Conservation (phyloP, 164 flowering plant species). For the Aristolochia contorta region DNA sequence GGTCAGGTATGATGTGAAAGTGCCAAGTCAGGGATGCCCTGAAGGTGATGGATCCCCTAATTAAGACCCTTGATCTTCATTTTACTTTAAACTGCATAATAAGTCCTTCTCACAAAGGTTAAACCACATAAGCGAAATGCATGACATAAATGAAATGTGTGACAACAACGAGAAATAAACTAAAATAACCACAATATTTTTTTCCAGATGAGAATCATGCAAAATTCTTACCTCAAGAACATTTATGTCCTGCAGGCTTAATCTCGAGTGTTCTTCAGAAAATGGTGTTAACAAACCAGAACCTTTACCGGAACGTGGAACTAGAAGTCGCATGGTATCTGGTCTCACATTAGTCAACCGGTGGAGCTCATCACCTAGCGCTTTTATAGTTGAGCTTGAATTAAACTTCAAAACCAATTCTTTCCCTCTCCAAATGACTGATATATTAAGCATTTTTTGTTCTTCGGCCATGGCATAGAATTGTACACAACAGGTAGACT, state of each 20-base stretch:
- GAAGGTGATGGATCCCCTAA: too few relatives aligned
- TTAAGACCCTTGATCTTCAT: too few relatives aligned
- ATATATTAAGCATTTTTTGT: conserved; percentile 9
- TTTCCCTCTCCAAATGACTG: conserved; percentile 63
- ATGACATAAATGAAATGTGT: neutral
- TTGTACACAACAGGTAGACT: too few relatives aligned
- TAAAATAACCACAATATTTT: neutral
- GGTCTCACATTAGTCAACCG: conserved; percentile 56
- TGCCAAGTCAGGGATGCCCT: too few relatives aligned
- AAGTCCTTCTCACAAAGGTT: neutral
- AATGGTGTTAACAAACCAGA: conserved; percentile 70
- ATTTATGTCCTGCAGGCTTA: conserved; percentile 46
- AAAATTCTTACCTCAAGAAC: conserved; percentile 40
- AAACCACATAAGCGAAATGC: neutral
- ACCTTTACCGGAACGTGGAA: conserved; percentile 43
- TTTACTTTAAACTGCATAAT: neutral
- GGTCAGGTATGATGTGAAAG: too few relatives aligned
- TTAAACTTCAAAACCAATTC: conserved; percentile 38
- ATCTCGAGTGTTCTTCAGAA: conserved; percentile 58
- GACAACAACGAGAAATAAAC: neutral
- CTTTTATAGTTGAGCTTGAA: conserved; percentile 42
- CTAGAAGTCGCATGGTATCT: conserved; percentile 71
- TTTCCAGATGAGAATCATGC: neutral
- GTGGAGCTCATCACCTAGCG: conserved; percentile 60
- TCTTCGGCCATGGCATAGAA: neutral